Conservation (phyloP, 2,329 filamentous ascomycete species). For the Sarocladium kiliense region DNA sequence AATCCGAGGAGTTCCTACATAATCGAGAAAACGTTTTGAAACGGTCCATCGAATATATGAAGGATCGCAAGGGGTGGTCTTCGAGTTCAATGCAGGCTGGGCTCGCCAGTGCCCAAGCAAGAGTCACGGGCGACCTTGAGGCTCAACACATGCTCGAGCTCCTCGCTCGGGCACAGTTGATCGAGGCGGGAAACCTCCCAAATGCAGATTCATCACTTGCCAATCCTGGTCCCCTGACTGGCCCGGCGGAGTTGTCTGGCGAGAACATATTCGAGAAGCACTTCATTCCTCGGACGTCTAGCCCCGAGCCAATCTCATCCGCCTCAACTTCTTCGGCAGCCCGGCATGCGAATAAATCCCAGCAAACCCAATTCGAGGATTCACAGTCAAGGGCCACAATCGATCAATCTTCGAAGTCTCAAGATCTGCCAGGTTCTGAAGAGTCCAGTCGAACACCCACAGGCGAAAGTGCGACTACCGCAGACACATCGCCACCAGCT, state of each 20-base stretch:
- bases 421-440: constrained; percentile 32
- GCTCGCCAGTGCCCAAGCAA: constrained; percentile 78
- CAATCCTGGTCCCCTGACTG: constrained; percentile 62
- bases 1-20: constrained; percentile 87
- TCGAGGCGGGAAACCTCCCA: constrained; percentile 61
- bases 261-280: constrained; percentile 82
- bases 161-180: constrained; percentile 73
- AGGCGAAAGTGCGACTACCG: constrained; percentile 49
- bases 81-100: constrained; percentile 60
- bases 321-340: background rate
- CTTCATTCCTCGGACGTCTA: constrained; percentile 56
- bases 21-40: constrained; percentile 91
- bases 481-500: constrained; percentile 46
- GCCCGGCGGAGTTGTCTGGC: constrained; percentile 67
- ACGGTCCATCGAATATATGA: constrained; percentile 93
- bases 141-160: constrained; percentile 88
- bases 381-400: constrained; percentile 10
- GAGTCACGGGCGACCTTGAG: constrained; percentile 76
- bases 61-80: constrained; percentile 81
- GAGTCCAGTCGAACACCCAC: constrained; percentile 49
- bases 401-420: constrained; percentile 13
- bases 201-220: constrained; percentile 37
- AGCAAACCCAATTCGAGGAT: constrained; percentile 12
- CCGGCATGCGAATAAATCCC: constrained; percentile 13
- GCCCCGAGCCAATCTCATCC: constrained; percentile 33